phyloP scores from a whole-genome alignment of 1,284 basidiomycete genomes.

The Ceratobasidium sp. region DNA sequence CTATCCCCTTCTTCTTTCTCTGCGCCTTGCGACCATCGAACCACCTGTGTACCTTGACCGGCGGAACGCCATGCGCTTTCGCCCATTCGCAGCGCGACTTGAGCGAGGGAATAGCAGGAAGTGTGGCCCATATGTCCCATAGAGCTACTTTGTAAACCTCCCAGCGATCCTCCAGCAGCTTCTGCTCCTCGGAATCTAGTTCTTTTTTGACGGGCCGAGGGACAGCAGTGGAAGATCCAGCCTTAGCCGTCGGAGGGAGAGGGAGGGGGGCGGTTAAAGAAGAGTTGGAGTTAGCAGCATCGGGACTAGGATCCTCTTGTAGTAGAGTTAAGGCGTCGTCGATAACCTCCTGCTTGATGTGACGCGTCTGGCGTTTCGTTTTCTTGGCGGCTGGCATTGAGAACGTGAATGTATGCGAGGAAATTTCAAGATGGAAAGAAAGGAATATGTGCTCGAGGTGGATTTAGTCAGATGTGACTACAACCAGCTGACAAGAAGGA shows the following conservation, averaged over 20 bases:
- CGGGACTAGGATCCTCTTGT: neutral
- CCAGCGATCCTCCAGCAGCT: neutral
- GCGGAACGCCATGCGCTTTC: neutral
- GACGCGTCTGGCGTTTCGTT: neutral
- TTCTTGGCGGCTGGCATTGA: no score
- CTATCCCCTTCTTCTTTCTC: neutral
- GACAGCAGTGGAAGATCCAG: neutral
- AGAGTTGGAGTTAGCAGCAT: neutral
- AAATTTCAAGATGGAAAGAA: neutral
- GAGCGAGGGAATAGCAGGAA: conserved; percentile 14
- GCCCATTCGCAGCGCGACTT: conserved; percentile 12
- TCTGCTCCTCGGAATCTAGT: neutral
- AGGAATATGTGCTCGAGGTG: no score
- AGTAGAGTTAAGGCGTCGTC: neutral
- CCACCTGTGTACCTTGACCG: neutral
- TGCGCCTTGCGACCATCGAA: neutral
- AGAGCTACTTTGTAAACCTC: neutral
- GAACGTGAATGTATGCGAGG: neutral
- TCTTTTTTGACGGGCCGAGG: neutral
- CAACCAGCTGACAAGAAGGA: no score
- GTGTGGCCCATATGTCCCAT: neutral
- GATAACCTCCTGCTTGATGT: conserved; percentile 2
- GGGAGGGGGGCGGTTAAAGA: neutral
- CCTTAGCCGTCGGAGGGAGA: neutral
- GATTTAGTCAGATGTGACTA: neutral